phyloP scores from a whole-genome alignment of 1,284 basidiomycete genomes.

The Pulveroboletus sp. region DNA sequence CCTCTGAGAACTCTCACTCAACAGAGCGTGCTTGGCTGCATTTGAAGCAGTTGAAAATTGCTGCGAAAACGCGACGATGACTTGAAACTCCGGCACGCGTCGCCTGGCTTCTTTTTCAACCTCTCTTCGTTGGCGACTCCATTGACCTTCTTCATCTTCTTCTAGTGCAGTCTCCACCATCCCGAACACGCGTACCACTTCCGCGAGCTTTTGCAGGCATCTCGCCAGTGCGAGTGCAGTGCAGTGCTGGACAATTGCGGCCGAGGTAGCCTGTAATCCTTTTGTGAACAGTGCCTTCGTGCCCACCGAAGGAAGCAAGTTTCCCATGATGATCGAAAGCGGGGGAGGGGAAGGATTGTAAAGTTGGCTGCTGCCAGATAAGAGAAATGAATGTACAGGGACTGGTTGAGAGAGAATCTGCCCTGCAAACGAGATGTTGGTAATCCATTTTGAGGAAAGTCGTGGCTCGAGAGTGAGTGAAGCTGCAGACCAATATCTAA shows the following conservation, averaged over 20 bases:
- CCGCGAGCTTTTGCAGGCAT: constrained; percentile 69
- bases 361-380: constrained; percentile 40
- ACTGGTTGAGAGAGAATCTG: constrained; percentile 75
- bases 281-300: constrained; percentile 76
- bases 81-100: constrained; percentile 81
- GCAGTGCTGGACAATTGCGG: constrained; percentile 77
- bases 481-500: constrained; percentile 76
- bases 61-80: constrained; percentile 78
- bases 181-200: constrained; percentile 53
- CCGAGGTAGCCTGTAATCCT: constrained; percentile 69
- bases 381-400: constrained; percentile 63
- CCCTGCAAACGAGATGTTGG: constrained; percentile 82
- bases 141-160: constrained; percentile 69
- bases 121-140: constrained; percentile 63
- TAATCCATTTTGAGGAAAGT: constrained; percentile 86
- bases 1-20: constrained; percentile 78
- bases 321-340: constrained; percentile 67
- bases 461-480: constrained; percentile 83
- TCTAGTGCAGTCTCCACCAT: constrained; percentile 57
- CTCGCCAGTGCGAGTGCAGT: constrained; percentile 74
- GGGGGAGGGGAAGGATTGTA: constrained; percentile 75
- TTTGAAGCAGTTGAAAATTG: constrained; percentile 34
- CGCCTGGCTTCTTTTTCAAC: constrained; percentile 75
- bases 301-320: constrained; percentile 70
- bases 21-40: constrained; percentile 48